These are phyloP conservation scores for Urtica urens DNA, from an alignment of 306 rosid species.

Conservation along the genomic window DNA sequence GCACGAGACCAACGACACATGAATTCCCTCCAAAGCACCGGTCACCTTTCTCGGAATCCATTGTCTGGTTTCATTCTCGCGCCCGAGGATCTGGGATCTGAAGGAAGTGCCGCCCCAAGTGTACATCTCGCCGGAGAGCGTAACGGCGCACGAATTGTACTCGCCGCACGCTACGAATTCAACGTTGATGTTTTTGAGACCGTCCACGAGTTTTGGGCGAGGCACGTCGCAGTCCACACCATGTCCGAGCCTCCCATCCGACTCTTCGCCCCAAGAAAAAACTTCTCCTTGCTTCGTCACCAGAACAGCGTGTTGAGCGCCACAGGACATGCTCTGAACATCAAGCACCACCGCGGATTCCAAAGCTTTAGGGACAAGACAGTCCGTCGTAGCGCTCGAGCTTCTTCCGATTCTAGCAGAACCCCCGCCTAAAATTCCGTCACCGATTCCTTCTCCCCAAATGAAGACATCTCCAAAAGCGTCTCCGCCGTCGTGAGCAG, in stretches of 20 bases:
- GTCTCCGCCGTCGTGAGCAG: conserved; percentile 85
- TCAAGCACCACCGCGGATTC: conserved; percentile 90
- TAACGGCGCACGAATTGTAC: conserved; percentile 92
- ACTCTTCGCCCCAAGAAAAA: conserved; percentile 96
- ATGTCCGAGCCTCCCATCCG: conserved; percentile 96
- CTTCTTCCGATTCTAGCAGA: conserved; percentile 43
- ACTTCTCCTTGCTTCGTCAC: conserved; percentile 92
- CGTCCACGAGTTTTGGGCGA: conserved; percentile 82
- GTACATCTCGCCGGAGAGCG: conserved; percentile 90
- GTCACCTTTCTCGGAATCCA: conserved; percentile 76
- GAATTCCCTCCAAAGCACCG: conserved; percentile 76
- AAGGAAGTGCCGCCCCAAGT: conserved; percentile 88
- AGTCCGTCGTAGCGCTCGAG: conserved; percentile 48
- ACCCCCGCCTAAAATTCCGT: conserved; percentile 75
- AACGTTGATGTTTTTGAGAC: conserved; percentile 58
- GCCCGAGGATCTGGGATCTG: conserved; percentile 77
- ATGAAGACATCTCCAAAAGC: conserved; percentile 87
- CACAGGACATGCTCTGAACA: conserved; percentile 84
- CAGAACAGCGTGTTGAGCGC: conserved; percentile 82
- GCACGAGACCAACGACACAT: conserved; percentile 79
- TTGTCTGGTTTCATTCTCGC: conserved; percentile 73
- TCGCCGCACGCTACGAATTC: conserved; percentile 96
- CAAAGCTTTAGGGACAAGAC: conserved; percentile 65
- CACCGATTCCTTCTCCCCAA: conserved; percentile 91
- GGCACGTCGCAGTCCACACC: conserved; percentile 84